Base-by-base conservation (phyloP, 768 basidiomycete genomes). In the Phlebiopsis flavidoalba region DNA sequence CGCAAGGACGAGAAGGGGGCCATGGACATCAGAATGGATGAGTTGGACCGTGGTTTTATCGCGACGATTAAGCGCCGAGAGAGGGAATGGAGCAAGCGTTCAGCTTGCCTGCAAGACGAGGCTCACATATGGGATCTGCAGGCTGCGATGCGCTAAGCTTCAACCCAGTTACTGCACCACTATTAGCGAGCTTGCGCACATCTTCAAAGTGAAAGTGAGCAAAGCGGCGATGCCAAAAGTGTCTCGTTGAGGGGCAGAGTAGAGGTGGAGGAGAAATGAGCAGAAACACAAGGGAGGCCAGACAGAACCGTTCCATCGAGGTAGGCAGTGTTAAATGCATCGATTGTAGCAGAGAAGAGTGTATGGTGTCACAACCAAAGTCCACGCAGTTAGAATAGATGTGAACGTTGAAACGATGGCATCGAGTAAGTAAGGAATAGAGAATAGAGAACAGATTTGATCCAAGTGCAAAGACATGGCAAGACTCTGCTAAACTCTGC, bases 1-100 rank as follows among this genome's bases (percentile, higher is more conserved):
- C 26, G 26, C n/a, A n/a, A n/a, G n/a, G 14, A 60, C 62, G 26
- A 37, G 33, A 8, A 65, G 49, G 37, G 64, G 62, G 21, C 64
- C 12, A n/a, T 67, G 65, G 0, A 73, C 56, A 61, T 74, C 67
- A 5, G 64, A 58, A 55, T 72, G 71, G 10, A 71, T 59, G 45
- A 67, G 69, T 11, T 24, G 8, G 22, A 51, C n/a, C n/a, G 50
- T 24, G 50, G 50, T 26, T 64, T 22, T 45, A n/a, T 54, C 17
- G 19, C 67, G 57, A 6, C 48, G 57, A 58, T n/a, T n/a, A 43
- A 58, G 51, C n/a, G 57, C 17, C 1, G 67, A 65, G 11, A 26
- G 26, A 22, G 63, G 62, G 52, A 68, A 66, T 5, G 69, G 65
- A 36, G 64, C 63, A 8, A n/a, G 65, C 59, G 48, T 65, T 59